Base-by-base conservation (phyloP, 805 yeast species). In the Yamadazyma kitorensis region DNA sequence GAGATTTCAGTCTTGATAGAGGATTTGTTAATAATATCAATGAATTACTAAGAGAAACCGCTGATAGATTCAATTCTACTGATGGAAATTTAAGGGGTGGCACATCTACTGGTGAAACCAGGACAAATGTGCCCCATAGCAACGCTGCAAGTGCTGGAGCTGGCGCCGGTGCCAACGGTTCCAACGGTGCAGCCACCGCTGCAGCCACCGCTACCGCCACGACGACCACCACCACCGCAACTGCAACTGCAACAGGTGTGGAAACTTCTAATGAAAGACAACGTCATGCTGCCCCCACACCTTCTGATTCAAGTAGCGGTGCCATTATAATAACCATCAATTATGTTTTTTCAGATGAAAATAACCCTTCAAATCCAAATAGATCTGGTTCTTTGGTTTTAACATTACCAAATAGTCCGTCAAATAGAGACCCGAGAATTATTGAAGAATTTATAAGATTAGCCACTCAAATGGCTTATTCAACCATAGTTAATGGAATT, bases 391-490 rank as follows among this genome's bases (percentile, higher is more conserved):
- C 83, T 2, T 60, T 82, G 22, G 70, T 80, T 21, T 58, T 82
- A 46, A 76, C 80, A 25, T 75, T 82, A 19, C 86, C 88, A n/a
- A 79, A 80, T 46, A 77, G 77, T 27, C 73, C 81, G 0, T 57
- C 69, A 12, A 75, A 76, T 38, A 64, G 78, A 19, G 76, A 80
- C 34, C 82, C 79, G n/a, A 70, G 72, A 23, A 68, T 76, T 22
- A 62, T 82, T 20, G 80, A 76, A 48, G 77, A 74, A 22, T 66
- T 82, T 35, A 74, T 83, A 9, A 64, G 80, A 17, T 57, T 82
- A 37, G 87, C 88, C 2, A 80, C 89, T 0, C 77, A 78, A 17
- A 70, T 82, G 55, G 88, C 88, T 1, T 68, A 80, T 52, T 62
- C 81, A 24, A 77, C 86, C 11, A 74, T 82, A 23, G 67, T 76